Percentiles rank a stretch among this genome's conserved stretches.
Conservation (phyloP, 768 basidiomycete species). For the Kwoniella europaea region DNA sequence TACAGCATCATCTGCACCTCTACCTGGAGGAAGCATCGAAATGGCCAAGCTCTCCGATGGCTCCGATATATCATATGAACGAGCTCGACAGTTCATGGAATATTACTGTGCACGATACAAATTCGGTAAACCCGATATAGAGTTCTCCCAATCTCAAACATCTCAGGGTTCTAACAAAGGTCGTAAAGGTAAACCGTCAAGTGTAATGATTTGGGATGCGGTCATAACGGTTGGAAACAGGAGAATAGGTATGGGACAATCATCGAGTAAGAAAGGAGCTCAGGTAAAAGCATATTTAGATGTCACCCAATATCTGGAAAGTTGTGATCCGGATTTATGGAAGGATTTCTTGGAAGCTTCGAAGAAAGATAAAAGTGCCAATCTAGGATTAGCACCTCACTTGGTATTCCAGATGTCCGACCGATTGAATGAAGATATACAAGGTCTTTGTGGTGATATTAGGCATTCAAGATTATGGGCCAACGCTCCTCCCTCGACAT, state of each 20-base stretch:
- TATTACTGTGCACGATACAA: slow-evolving; percentile 83
- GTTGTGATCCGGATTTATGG: slow-evolving; percentile 83
- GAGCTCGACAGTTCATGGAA: slow-evolving; percentile 88
- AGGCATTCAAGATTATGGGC: slow-evolving; percentile 69
- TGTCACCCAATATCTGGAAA: slow-evolving; percentile 82
- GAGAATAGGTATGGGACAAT: slow-evolving; percentile 80
- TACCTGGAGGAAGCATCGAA: slow-evolving; percentile 27
- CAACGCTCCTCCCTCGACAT: slow-evolving; percentile 58
- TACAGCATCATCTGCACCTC: not conserved
- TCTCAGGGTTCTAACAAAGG: slow-evolving; percentile 36
- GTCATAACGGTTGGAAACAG: slow-evolving; percentile 66
- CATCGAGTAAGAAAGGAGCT: slow-evolving; percentile 72
- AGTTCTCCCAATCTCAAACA: slow-evolving; percentile 62
- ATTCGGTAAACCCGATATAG: slow-evolving; percentile 75
- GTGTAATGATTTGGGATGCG: slow-evolving; percentile 39
- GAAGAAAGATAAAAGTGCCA: slow-evolving; percentile 63
- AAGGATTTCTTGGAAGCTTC: slow-evolving; percentile 67
- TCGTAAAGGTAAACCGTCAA: slow-evolving; percentile 7
- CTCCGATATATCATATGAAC: slow-evolving; percentile 68
- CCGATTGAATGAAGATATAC: slow-evolving; percentile 70
- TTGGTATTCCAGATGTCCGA: slow-evolving; percentile 71
- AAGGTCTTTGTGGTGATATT: slow-evolving; percentile 72
- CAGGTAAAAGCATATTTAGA: slow-evolving; percentile 79
- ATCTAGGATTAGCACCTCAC: slow-evolving; percentile 73
- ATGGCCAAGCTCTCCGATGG: slow-evolving; percentile 67